Base-by-base conservation (phyloP, 2,329 filamentous ascomycete species). In the Exophiala sp. region DNA sequence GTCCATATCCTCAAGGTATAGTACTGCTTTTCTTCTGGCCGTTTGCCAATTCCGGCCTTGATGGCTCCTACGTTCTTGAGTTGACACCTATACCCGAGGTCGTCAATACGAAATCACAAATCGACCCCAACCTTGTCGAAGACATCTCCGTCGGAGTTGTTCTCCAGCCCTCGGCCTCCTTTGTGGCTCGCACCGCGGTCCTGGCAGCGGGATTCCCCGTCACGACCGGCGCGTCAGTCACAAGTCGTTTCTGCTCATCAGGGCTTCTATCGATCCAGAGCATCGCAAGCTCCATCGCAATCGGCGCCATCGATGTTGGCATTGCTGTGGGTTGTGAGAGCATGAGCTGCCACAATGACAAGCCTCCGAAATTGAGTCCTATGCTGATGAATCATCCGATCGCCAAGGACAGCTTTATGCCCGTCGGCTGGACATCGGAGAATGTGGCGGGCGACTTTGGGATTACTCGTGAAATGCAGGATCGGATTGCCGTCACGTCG, bases 371-470 rank as follows among this genome's bases (percentile, higher is more conserved):
- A n/a, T n/a, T n/a, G n/a, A n/a, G n/a, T n/a, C n/a, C n/a, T n/a
- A n/a, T n/a, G 50, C 18, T 20, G 24, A 20, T 34, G 42, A n/a
- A 21, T 46, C 11, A 35, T 33, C 34, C 46, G 35, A 47, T 96
- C 68, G 82, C 89, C 0, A 72, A 72, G 44, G 91, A 97, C 75
- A 92, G 90, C 78, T 83, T 91, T 83, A 82, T 90, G 79, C 88
- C 91, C 62, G 97, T 97, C 92, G 92, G 92, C 14, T 94, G 95
- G 82, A 97, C 94, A 2, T 92, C 88, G 56, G 92, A 97, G 78
- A 97, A 96, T 69, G 90, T 97, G 20, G 89, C 86, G 64, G 83
- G 83, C 46, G 92, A 96, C 74, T 97, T 96, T 71, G 82, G 86
- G 67, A 85, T 97, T 68, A 75, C 82, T 2, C 83, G 92, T 55